A percentile compares a stretch with the other conserved stretches of the same genome.
phyloP scores from a whole-genome alignment of 2,329 filamentous ascomycete species.

The Aspergillus fumigatus region DNA sequence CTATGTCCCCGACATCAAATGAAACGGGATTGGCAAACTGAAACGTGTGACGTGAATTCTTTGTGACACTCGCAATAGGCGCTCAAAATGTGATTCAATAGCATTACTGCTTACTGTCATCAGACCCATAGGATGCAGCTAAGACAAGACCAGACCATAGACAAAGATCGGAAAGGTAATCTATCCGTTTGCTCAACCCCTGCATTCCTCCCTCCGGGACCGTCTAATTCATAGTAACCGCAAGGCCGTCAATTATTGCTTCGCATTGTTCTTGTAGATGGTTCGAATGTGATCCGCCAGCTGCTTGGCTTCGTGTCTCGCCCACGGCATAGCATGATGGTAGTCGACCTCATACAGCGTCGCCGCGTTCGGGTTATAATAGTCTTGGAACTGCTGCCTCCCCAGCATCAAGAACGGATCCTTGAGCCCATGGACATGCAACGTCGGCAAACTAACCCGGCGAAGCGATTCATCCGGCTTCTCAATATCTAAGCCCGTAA shows the following conservation, averaged over 20 bases:
- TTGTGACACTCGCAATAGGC: background rate
- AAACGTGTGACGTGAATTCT: background rate
- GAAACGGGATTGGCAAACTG: background rate
- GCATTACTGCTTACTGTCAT: background rate
- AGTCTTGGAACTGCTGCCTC: slow-evolving; percentile 11
- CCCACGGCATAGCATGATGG: slow-evolving; percentile 24
- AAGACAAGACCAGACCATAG: background rate
- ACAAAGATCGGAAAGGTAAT: background rate
- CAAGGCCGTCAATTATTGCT: background rate
- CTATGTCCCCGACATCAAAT: background rate
- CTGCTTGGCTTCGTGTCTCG: slow-evolving; percentile 12
- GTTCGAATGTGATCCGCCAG: slow-evolving; percentile 12
- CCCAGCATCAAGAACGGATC: slow-evolving; percentile 15
- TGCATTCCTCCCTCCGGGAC: background rate
- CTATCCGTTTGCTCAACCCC: background rate
- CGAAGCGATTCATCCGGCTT: background rate
- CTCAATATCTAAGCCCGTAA: background rate
- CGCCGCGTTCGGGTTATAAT: slow-evolving; percentile 8
- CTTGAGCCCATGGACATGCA: slow-evolving; percentile 19
- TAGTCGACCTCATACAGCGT: slow-evolving; percentile 18
- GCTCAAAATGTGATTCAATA: background rate
- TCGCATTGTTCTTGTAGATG: slow-evolving; percentile 8
- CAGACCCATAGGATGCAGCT: background rate
- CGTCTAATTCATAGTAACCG: background rate
- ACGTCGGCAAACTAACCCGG: slow-evolving; percentile 11